These are phyloP conservation scores for Clavispora carvajalis DNA, from an alignment of 805 yeast species.

Conservation along the genomic window DNA sequence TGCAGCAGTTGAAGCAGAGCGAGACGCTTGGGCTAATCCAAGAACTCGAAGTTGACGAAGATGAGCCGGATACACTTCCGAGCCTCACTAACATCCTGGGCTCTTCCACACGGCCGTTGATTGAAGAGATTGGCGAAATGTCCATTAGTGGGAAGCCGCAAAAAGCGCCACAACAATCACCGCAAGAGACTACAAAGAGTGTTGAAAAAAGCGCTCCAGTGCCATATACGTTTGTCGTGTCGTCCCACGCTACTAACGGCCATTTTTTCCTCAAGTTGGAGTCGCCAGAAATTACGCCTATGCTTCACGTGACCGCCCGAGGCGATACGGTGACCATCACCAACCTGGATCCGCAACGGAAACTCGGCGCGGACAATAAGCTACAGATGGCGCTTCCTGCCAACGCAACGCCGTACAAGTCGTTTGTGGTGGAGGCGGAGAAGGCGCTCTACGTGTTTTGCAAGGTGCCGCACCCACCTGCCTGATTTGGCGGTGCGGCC, in stretches of 20 bases:
- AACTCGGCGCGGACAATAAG: conserved; percentile 4
- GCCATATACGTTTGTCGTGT: conserved; percentile 7
- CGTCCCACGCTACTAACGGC: conserved; percentile 1
- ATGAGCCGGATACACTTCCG: conserved; percentile 20
- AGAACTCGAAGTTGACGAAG: conserved; percentile 22
- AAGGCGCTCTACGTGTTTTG: conserved; percentile 11
- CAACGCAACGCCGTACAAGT: conserved; percentile 5
- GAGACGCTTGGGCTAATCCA: conserved; percentile 42
- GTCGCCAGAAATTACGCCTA: conserved; percentile 13
- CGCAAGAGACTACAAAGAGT: not conserved
- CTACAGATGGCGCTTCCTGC: conserved; percentile 8
- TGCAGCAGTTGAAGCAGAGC: conserved; percentile 31
- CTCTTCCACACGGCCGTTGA: conserved; percentile 36
- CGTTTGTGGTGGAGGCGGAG: conserved; percentile 7
- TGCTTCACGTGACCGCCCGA: conserved; percentile 8
- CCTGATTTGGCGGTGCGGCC: not conserved
- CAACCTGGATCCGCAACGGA: conserved; percentile 10
- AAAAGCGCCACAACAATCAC: too few relatives aligned
- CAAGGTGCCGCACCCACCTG: conserved; percentile 1
- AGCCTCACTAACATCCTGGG: conserved; percentile 24
- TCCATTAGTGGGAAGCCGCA: conserved; percentile 4
- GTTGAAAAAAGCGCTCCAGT: not conserved
- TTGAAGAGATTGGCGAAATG: conserved; percentile 48
- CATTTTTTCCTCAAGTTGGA: conserved; percentile 12
- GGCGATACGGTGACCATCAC: conserved; percentile 6